These are phyloP conservation scores for Rhizopogon roseolus DNA, from an alignment of 768 basidiomycete genomes.

Conservation along the genomic window DNA sequence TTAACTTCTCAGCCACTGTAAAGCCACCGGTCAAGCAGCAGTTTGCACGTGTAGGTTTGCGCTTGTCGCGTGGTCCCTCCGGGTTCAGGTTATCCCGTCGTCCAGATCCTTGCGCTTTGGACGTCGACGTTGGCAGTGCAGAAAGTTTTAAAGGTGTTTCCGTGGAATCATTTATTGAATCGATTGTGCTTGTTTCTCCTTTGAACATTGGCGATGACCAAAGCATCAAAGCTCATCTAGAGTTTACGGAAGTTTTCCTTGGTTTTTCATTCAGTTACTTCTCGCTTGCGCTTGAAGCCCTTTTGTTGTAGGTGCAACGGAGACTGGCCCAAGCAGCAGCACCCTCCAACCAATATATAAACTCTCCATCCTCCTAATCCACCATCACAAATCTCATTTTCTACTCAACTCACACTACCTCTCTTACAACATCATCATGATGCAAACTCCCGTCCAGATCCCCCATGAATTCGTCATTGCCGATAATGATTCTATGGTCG, in stretches of 20 bases:
- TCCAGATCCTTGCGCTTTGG: neutral
- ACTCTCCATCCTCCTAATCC: neutral
- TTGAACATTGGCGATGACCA: neutral
- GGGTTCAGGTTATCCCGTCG: neutral
- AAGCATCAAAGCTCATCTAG: constrained; percentile 6
- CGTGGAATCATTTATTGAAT: constrained; percentile 4
- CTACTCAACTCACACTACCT: neutral
- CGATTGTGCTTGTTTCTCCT: neutral
- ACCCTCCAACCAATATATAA: constrained; percentile 1
- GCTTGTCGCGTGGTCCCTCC: neutral
- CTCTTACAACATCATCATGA: neutral
- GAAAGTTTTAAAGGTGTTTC: neutral
- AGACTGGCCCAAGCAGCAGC: constrained; percentile 5
- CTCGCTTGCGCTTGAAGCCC: constrained; percentile 2
- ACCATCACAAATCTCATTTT: neutral
- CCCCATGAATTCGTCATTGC: constrained; percentile 17
- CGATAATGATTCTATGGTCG: constrained; percentile 22
- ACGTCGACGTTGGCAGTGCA: no score
- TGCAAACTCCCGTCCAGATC: constrained; percentile 2
- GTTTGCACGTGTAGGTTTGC: neutral
- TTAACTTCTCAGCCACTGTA: no score
- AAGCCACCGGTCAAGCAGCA: neutral
- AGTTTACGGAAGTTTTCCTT: neutral
- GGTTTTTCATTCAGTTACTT: constrained; percentile 10
- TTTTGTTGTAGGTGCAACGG: constrained; percentile 12